A percentile compares a stretch with the other conserved stretches of the same genome.
Evolutionary conservation across 225 moss, liverwort and hornwort genomes (phyloP).

Genomic region (Anthoceros angustus): DNA sequence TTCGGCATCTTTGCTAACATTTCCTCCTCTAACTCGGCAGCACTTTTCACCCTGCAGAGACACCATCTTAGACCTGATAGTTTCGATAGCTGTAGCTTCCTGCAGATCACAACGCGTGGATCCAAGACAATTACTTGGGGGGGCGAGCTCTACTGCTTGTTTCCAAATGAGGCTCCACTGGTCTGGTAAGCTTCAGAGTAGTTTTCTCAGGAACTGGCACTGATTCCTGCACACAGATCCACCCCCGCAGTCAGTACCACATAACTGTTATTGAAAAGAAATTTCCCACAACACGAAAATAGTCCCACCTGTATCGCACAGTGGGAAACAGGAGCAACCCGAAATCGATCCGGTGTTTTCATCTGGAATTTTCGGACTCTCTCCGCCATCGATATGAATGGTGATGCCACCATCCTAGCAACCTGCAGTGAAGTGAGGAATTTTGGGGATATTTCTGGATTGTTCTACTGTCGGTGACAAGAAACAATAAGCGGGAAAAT

Average conservation of each 20-base stretch:
- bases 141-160: too few relatives aligned
- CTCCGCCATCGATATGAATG: conserved; percentile 89
- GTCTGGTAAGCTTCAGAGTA: too few relatives aligned
- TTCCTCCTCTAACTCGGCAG: conserved; percentile 68
- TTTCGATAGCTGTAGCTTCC: too few relatives aligned
- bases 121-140: too few relatives aligned
- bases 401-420: conserved; percentile 26
- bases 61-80: too few relatives aligned
- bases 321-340: conserved; percentile 32
- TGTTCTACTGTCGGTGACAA: background rate
- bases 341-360: conserved; percentile 88
- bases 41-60: conserved; percentile 54
- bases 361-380: conserved; percentile 67
- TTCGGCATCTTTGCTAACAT: conserved; percentile 72
- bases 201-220: too few relatives aligned
- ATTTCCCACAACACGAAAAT: background rate
- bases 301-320: conserved; percentile 2
- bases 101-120: too few relatives aligned
- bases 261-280: background rate
- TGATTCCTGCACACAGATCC: too few relatives aligned
- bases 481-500: background rate
- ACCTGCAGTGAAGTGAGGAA: conserved; percentile 16
- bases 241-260: too few relatives aligned
- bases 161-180: too few relatives aligned
- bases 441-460: conserved; percentile 13